These are phyloP conservation scores for Pisolithus orientalis DNA, from an alignment of 768 basidiomycete species.

Conservation along the genomic window DNA sequence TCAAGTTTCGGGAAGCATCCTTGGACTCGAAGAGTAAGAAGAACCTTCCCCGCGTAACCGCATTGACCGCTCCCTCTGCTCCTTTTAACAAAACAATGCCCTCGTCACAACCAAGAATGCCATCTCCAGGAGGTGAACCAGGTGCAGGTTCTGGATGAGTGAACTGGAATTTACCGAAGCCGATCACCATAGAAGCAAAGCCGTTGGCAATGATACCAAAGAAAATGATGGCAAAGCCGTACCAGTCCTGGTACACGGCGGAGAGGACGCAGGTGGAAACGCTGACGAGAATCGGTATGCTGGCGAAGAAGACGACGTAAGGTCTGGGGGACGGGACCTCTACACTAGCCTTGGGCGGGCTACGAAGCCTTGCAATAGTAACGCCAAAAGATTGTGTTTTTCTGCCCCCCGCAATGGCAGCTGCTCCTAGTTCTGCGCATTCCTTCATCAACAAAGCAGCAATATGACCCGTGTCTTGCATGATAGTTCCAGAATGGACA, in stretches of 20 bases:
- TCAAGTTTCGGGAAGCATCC: conserved; percentile 8
- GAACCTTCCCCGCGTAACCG: conserved; percentile 25
- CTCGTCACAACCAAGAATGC: conserved; percentile 15
- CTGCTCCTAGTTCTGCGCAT: conserved; percentile 8
- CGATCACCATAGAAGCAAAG: conserved; percentile 18
- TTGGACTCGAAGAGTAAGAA: conserved; percentile 8
- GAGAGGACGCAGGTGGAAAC: conserved; percentile 17
- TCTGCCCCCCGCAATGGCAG: conserved; percentile 3
- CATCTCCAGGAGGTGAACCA: conserved; percentile 21
- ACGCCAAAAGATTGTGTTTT: conserved; percentile 9
- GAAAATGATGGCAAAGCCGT: conserved; percentile 22
- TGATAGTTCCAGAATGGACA: conserved; percentile 20
- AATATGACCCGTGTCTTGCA: conserved; percentile 23
- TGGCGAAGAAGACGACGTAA: conserved; percentile 3
- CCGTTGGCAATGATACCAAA: conserved; percentile 28
- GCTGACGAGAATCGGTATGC: conserved; percentile 22
- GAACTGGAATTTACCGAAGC: conserved; percentile 19
- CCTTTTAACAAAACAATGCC: conserved; percentile 25
- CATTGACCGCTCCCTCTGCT: conserved; percentile 19
- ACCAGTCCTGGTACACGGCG: conserved; percentile 24
- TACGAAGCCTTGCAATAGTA: conserved; percentile 11
- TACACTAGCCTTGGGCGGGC: conserved; percentile 1
- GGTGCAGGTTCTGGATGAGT: conserved; percentile 8
- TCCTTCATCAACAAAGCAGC: conserved; percentile 18
- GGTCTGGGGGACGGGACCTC: not conserved